Evolutionary conservation across 441 rosid species (phyloP).

Genomic region (Omphalea diandra): DNA sequence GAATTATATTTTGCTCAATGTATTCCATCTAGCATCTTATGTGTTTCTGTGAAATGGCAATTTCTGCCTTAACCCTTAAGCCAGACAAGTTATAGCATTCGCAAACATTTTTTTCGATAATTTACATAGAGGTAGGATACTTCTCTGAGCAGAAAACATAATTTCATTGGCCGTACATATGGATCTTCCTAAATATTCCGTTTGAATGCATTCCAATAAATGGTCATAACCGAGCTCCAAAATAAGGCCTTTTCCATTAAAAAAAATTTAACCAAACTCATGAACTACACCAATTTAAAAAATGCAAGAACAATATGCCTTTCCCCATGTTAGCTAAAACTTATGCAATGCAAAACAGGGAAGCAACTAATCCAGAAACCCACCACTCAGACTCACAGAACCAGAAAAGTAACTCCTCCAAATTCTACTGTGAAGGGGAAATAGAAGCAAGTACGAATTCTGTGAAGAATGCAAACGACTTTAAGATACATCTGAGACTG

Average conservation of each 20-base stretch:
- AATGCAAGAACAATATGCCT: background rate
- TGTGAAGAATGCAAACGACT: background rate
- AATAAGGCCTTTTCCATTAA: background rate
- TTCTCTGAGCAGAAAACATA: background rate
- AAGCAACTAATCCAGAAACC: background rate
- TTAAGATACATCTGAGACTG: background rate
- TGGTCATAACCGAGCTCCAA: no score
- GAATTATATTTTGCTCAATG: background rate
- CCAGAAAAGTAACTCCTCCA: constrained; percentile 1
- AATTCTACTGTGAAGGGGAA: background rate
- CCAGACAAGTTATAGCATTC: no score
- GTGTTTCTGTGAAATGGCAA: background rate
- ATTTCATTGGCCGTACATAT: background rate
- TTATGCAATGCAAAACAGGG: background rate
- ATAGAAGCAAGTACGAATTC: background rate
- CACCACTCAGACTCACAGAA: background rate
- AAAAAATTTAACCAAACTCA: background rate
- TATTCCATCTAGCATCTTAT: background rate
- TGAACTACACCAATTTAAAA: background rate
- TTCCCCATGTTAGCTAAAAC: background rate
- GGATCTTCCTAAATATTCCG: background rate
- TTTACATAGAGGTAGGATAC: background rate
- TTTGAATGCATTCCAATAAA: background rate
- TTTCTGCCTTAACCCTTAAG: background rate
- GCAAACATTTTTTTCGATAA: background rate